phyloP scores from a whole-genome alignment of 2,329 filamentous ascomycete species.

The Venturia pyrina region DNA sequence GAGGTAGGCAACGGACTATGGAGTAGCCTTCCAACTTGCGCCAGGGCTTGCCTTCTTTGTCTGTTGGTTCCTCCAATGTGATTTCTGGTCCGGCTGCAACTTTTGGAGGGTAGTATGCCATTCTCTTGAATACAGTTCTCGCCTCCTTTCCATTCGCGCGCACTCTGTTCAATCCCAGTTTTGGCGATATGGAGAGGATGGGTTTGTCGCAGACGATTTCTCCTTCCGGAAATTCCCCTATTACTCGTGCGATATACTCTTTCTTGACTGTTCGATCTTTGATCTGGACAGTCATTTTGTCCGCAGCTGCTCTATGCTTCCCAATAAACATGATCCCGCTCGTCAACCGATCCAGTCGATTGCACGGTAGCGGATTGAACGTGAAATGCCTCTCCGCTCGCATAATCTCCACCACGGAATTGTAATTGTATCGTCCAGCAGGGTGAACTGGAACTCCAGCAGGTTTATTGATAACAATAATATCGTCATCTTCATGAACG shows the following conservation, averaged over 20 bases:
- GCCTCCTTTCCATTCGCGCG: constrained; percentile 85
- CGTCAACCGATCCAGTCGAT: constrained; percentile 85
- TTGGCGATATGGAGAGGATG: constrained; percentile 87
- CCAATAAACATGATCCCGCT: constrained; percentile 98
- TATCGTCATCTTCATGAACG: constrained; percentile 82
- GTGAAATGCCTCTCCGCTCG: constrained; percentile 56
- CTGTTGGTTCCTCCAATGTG: constrained; percentile 17
- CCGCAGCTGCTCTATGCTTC: constrained; percentile 73
- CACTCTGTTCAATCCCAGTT: constrained; percentile 89
- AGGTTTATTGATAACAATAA: constrained; percentile 96
- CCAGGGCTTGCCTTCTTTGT: constrained; percentile 28
- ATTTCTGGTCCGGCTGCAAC: constrained; percentile 15
- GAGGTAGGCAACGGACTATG: constrained; percentile 84
- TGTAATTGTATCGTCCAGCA: constrained; percentile 90
- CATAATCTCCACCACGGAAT: constrained; percentile 90
- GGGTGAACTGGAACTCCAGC: constrained; percentile 92
- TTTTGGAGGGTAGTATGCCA: constrained; percentile 77
- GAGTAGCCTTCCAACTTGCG: constrained; percentile 66
- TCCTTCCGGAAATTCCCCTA: constrained; percentile 82
- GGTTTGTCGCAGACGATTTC: constrained; percentile 89
- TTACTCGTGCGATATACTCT: constrained; percentile 87
- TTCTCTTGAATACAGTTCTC: constrained; percentile 77
- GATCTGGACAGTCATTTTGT: constrained; percentile 66
- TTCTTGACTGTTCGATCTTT: constrained; percentile 76
- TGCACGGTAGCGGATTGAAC: constrained; percentile 64